Evolutionary conservation across 2,329 filamentous ascomycete species (phyloP), one percentile per base, ranked within the genome.

Genomic region (Fusarium pseudonygamai): DNA sequence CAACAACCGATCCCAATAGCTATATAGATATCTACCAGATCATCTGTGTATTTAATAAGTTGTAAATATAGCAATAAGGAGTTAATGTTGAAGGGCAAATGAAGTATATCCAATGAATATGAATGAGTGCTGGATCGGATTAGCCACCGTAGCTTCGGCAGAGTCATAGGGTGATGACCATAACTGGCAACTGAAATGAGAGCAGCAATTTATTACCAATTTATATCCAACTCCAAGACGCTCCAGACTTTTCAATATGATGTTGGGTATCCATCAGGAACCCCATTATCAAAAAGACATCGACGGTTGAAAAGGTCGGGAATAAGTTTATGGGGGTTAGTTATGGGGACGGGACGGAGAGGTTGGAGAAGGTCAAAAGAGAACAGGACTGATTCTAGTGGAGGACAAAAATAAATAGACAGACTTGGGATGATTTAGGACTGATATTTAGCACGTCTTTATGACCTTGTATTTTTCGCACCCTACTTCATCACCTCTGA

Each of bases 351-450:
- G n/a, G 30, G 39, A 46, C 14, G 36, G 14, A 36, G n/a, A 14
- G 34, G 10, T 58, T 47, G 26, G 34, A 60, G 61, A 18, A 66
- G 61, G 61, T 59, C 43, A 67, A 66, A 59, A 59, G 64, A 66
- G 61, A 66, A 28, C 43, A 26, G 46, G 18, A 18, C 4, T 22
- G n/a, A 15, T 34, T 40, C 39, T 16, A 43, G n/a, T 12, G 24
- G 15, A 24, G 11, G 4, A 24, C n/a, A 43, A 18, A 43, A 24
- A 24, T 13, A 24, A 43, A 43, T 18, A 24, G 42, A 18, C n/a
- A 24, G 7, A 12, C 15, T 43, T 24, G 15, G 4, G 6, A 43
- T 24, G 7, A 16, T 43, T n/a, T 24, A 43, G n/a, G n/a, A 24
- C 10, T 0, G 10, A 12, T 24, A 12, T 24, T 43, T 43, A 12